Percentiles rank a stretch among this genome's conserved stretches.
These are phyloP conservation scores for Coriaria nepalensis DNA, from an alignment of 306 rosid species.

Conservation along the genomic window DNA sequence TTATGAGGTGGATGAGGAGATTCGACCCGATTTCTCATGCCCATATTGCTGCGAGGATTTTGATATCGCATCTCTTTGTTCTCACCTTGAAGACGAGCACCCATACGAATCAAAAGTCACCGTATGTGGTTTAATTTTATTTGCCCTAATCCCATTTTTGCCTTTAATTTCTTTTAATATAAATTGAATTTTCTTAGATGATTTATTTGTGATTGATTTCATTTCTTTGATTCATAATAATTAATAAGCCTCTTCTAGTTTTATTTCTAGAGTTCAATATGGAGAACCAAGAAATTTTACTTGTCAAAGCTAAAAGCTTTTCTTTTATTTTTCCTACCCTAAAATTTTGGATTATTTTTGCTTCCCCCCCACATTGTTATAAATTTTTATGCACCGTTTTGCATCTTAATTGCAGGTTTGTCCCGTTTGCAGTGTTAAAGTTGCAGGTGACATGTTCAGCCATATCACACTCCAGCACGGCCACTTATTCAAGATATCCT, in stretches of 20 bases:
- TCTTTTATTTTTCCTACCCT: too few relatives aligned
- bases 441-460: constrained; percentile 67
- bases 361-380: too few relatives aligned
- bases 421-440: constrained; percentile 87
- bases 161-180: neutral
- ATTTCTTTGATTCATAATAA: too few relatives aligned
- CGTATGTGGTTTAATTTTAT: constrained; percentile 21
- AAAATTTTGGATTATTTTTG: too few relatives aligned
- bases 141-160: neutral
- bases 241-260: too few relatives aligned
- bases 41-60: constrained; percentile 90
- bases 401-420: constrained; percentile 55
- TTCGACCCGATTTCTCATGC: constrained; percentile 76
- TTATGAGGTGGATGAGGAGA: constrained; percentile 75
- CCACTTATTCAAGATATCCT: constrained; percentile 94
- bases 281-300: too few relatives aligned
- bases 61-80: constrained; percentile 72
- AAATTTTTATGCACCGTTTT: neutral
- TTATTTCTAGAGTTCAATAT: too few relatives aligned
- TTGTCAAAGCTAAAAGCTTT: too few relatives aligned
- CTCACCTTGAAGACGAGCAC: constrained; percentile 94
- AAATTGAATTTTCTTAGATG: neutral
- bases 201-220: neutral
- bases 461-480: constrained; percentile 93
- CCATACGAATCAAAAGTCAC: constrained; percentile 73